Evolutionary conservation across 345 rosid genomes (phyloP).

Genomic region (Eucalyptus erythrocorys): DNA sequence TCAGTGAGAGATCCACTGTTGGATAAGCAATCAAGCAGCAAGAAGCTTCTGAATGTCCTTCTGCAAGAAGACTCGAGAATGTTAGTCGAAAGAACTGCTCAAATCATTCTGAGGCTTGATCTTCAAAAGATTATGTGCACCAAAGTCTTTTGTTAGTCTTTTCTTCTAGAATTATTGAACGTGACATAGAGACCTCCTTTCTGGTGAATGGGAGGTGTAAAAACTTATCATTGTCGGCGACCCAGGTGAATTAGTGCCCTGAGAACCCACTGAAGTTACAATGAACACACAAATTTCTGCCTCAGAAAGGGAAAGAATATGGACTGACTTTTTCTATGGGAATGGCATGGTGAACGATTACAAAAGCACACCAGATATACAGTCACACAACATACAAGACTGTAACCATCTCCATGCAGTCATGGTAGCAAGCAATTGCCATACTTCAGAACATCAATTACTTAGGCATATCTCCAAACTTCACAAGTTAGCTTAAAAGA

Average conservation of each 20-base stretch:
- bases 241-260: neutral
- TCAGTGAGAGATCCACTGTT: neutral
- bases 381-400: neutral
- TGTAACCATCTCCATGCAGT: neutral
- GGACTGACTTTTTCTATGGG: neutral
- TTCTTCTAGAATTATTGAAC: neutral
- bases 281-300: neutral
- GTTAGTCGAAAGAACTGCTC: neutral
- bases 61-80: constrained; percentile 10
- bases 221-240: neutral
- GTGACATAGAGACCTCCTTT: neutral
- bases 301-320: neutral
- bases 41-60: constrained; percentile 61
- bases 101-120: neutral
- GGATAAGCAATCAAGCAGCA: constrained; percentile 14
- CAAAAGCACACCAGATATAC: neutral
- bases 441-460: neutral
- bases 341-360: neutral
- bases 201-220: neutral
- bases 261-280: neutral
- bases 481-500: neutral
- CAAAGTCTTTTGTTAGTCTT: neutral
- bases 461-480: neutral
- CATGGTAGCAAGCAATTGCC: neutral
- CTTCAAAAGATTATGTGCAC: neutral